A percentile compares a stretch with the other conserved stretches of the same genome.
phyloP scores from a whole-genome alignment of 208 protist genomes.

The Leishmania aethiopica region DNA sequence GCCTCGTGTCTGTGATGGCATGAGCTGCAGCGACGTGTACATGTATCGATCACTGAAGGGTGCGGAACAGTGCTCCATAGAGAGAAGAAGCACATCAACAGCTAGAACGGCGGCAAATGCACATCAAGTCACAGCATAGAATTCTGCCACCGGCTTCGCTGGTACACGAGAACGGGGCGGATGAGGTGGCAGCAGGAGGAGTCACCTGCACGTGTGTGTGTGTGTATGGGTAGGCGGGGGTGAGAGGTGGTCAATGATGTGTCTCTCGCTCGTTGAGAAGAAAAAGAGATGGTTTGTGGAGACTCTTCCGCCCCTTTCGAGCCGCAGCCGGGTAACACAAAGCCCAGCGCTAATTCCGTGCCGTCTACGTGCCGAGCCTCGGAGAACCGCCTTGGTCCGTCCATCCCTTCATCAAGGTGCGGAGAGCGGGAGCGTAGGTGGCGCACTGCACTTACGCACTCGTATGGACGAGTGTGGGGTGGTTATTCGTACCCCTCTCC shows the following conservation, averaged over 20 bases:
- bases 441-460: neutral
- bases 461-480: neutral
- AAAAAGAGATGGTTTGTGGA: neutral
- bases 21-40: neutral
- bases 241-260: neutral
- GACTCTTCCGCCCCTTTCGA: neutral
- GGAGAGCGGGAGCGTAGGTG: neutral
- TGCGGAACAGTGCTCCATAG: neutral
- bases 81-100: neutral
- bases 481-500: constrained; percentile 9
- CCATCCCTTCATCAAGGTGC: neutral
- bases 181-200: neutral
- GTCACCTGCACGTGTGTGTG: neutral
- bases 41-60: constrained; percentile 5
- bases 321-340: neutral
- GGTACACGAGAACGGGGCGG: neutral
- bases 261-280: neutral
- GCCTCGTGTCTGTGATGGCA: neutral
- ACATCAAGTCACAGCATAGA: neutral
- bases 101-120: neutral
- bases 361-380: neutral
- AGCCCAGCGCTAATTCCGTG: neutral
- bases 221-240: neutral
- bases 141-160: neutral
- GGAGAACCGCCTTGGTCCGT: neutral